phyloP scores from a whole-genome alignment of 768 basidiomycete genomes.

The Phylloporus sp. region DNA sequence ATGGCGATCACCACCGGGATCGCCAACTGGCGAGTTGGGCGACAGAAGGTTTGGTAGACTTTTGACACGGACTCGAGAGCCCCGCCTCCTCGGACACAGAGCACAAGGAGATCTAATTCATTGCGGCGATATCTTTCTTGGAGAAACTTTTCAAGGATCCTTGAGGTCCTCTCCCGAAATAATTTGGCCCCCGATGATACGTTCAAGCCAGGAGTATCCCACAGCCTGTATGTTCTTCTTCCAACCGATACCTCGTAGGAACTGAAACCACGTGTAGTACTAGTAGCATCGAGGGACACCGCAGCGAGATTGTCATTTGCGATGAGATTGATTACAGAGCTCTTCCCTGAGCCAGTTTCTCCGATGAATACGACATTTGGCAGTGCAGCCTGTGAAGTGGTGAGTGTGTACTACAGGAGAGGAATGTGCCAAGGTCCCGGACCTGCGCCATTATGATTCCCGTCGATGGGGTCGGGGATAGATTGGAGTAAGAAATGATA shows the following conservation, averaged over 20 bases:
- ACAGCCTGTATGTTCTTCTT: constrained; percentile 15
- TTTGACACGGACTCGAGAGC: constrained; percentile 1
- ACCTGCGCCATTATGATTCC: too few relatives aligned
- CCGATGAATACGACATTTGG: constrained; percentile 36
- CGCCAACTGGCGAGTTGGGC: constrained; percentile 27
- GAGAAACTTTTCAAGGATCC: constrained; percentile 31
- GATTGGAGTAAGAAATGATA: too few relatives aligned
- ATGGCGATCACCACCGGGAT: constrained; percentile 34
- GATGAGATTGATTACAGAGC: constrained; percentile 39
- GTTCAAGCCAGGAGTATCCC: constrained; percentile 29
- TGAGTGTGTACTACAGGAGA: too few relatives aligned
- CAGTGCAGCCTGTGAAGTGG: too few relatives aligned
- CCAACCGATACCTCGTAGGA: constrained; percentile 19
- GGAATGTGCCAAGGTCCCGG: too few relatives aligned
- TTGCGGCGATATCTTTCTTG: constrained; percentile 15
- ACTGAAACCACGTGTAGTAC: constrained; percentile 29
- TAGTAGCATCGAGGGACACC: constrained; percentile 22
- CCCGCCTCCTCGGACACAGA: constrained; percentile 16
- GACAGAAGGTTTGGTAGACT: constrained; percentile 22
- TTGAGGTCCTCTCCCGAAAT: not conserved
- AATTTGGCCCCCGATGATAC: not conserved
- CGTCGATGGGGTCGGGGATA: too few relatives aligned
- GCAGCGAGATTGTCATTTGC: constrained; percentile 16
- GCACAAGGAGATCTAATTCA: constrained; percentile 20
- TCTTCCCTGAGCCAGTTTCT: constrained; percentile 31